Evolutionary conservation across 805 yeast species (phyloP), one percentile per base, ranked within the genome.

Genomic region (Myxozyma geophila): DNA sequence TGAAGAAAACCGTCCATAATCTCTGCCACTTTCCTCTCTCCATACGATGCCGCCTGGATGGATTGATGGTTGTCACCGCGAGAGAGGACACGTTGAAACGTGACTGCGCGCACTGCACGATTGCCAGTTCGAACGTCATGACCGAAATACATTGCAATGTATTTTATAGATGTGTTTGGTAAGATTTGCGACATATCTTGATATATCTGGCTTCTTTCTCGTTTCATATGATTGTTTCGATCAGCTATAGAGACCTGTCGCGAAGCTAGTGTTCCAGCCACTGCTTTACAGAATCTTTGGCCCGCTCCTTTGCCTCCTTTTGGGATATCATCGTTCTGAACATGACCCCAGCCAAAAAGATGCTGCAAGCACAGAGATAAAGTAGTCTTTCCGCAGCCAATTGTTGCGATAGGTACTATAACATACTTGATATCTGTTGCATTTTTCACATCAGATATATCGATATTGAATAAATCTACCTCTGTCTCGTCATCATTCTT

Each of bases 341-440:
- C 80, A 69, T 87, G 89, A 0, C 83, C 87, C 87, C 96, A 88
- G 0, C 87, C 86, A 59, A 79, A 86, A 9, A 92, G 74, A 8
- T 80, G 71, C 0, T 71, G 66, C 48, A 95, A 77, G 0, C 92
- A 86, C 40, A 84, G 73, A 6, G 89, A 84, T 0, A 89, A 83
- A 0, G 98, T 90, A 0, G 98, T 92, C 73, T 95, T 95, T 7
- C 99, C 99, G 75, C 97, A 90, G 0, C 98, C 98, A 57, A 93
- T 83, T 0, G 96, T 91, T 0, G 98, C 92, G 2, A 92, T 84
- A 0, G 98, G 93, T 0, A 91, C 83, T 1, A 95, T 71, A 0
- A 90, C 82, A 72, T 84, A 88, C 68, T 86, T 87, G 6, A 79
- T 77, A 1, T 75, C 78, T 8, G 56, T 65, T 49, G 33, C 47